These are phyloP conservation scores for button mushroom (Agaricus bisporus) DNA, from an alignment of 768 basidiomycete genomes.

Conservation along the genomic window DNA sequence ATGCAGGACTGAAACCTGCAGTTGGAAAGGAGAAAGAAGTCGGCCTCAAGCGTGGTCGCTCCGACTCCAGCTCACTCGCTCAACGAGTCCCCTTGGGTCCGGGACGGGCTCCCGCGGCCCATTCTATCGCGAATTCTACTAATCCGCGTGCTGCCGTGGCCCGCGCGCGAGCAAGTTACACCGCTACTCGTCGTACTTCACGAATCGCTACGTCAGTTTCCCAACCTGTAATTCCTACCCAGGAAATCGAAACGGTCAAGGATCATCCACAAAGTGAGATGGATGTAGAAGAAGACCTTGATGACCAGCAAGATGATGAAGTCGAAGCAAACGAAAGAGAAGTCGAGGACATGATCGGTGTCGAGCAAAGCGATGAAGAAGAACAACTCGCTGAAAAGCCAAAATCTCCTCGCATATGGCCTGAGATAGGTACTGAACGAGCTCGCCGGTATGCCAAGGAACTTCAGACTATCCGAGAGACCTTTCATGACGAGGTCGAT, in stretches of 20 bases:
- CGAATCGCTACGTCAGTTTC: conserved; percentile 30
- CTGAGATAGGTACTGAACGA: conserved; percentile 62
- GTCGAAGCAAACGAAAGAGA: conserved; percentile 45
- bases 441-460: conserved; percentile 52
- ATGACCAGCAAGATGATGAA: conserved; percentile 36
- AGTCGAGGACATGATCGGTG: conserved; percentile 58
- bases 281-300: conserved; percentile 51
- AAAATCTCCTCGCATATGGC: conserved; percentile 57
- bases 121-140: conserved; percentile 36
- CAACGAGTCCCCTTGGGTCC: conserved; percentile 70
- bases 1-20: conserved; percentile 38
- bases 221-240: conserved; percentile 30
- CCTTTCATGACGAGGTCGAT: conserved; percentile 63
- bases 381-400: conserved; percentile 19
- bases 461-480: conserved; percentile 64
- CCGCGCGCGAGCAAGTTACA: conserved; percentile 11
- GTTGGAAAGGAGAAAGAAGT: conserved; percentile 62
- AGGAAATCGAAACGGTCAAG: conserved; percentile 28
- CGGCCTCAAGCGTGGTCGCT: conserved; percentile 59
- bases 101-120: conserved; percentile 39
- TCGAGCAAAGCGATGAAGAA: conserved; percentile 41
- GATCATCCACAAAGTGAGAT: conserved; percentile 43
- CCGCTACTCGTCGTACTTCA: conserved; percentile 30
- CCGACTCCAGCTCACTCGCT: conserved; percentile 53
- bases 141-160: conserved; percentile 24